Conservation (phyloP, 1,139 yeast genomes). For the Magnusiomyces paraingens region DNA sequence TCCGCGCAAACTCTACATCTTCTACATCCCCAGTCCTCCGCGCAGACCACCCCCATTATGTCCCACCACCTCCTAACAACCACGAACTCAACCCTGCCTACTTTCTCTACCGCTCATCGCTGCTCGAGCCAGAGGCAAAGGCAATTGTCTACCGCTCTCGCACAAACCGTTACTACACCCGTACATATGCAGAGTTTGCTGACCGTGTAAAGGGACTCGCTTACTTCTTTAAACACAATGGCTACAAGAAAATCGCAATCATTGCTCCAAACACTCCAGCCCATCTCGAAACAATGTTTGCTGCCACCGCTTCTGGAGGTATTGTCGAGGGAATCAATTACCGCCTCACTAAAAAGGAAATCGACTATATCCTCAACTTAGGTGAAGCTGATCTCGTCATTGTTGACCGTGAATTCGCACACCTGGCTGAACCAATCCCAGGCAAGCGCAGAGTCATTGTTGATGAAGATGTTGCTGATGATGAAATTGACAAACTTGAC, state of each 20-base stretch:
- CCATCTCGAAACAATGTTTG: constrained; percentile 34
- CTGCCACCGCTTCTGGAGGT: constrained; percentile 33
- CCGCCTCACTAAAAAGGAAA: constrained; percentile 31
- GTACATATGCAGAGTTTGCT: constrained; percentile 30
- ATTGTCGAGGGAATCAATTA: constrained; percentile 35
- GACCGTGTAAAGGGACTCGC: constrained; percentile 32
- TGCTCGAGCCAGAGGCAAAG: constrained; percentile 32
- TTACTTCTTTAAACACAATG: constrained; percentile 26
- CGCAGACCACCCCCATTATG: constrained; percentile 4
- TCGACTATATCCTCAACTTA: constrained; percentile 31
- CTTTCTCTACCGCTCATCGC: constrained; percentile 34
- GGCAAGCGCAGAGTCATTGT: constrained; percentile 23
- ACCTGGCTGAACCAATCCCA: constrained; percentile 22
- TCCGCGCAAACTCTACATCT: neutral
- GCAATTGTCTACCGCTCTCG: constrained; percentile 32
- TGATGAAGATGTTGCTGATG: constrained; percentile 29
- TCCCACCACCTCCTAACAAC: constrained; percentile 16
- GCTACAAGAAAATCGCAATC: constrained; percentile 31
- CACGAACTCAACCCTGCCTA: constrained; percentile 35
- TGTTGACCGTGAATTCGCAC: constrained; percentile 31
- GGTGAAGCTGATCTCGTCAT: constrained; percentile 33
- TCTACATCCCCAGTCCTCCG: neutral
- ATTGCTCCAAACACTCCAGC: constrained; percentile 37
- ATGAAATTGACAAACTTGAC: constrained; percentile 17
- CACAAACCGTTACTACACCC: constrained; percentile 22